Conservation (phyloP, 148 eudicot species). For the Dysphania ambrosioides region DNA sequence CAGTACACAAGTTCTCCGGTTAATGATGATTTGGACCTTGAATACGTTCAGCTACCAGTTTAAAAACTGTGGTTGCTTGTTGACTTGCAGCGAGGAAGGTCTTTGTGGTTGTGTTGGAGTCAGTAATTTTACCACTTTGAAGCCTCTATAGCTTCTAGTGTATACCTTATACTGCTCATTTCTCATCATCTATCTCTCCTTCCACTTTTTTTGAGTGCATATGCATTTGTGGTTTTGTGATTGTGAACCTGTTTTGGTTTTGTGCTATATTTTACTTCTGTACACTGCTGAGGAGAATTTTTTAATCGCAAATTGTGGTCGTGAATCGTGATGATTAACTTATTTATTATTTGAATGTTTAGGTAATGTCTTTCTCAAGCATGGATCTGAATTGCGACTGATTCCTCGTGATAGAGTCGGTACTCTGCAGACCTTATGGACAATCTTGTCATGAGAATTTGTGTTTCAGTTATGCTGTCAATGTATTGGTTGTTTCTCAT, state of each 20-base stretch:
- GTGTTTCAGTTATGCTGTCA: conserved; percentile 11
- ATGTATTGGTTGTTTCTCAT: neutral
- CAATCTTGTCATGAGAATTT: neutral
- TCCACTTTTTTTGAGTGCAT: neutral
- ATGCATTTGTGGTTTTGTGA: neutral
- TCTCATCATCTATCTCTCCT: too few species aligned
- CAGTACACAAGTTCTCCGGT: neutral
- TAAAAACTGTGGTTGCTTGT: neutral
- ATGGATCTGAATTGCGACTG: conserved; percentile 89
- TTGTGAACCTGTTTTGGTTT: neutral
- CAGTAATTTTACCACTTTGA: neutral
- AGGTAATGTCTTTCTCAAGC: conserved; percentile 97
- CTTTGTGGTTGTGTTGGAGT: neutral
- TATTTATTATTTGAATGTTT: conserved; percentile 18
- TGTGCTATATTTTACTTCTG: neutral
- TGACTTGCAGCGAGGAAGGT: too few species aligned
- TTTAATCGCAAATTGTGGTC: neutral
- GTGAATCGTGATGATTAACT: neutral
- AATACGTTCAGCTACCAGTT: neutral
- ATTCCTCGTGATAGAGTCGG: conserved; percentile 99
- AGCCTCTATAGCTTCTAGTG: neutral
- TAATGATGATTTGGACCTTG: neutral
- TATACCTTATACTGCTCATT: too few species aligned
- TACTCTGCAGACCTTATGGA: conserved; percentile 26
- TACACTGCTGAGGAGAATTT: neutral